phyloP scores from a whole-genome alignment of 202 grass and related monocot species.

The Elaeis oleifera region DNA sequence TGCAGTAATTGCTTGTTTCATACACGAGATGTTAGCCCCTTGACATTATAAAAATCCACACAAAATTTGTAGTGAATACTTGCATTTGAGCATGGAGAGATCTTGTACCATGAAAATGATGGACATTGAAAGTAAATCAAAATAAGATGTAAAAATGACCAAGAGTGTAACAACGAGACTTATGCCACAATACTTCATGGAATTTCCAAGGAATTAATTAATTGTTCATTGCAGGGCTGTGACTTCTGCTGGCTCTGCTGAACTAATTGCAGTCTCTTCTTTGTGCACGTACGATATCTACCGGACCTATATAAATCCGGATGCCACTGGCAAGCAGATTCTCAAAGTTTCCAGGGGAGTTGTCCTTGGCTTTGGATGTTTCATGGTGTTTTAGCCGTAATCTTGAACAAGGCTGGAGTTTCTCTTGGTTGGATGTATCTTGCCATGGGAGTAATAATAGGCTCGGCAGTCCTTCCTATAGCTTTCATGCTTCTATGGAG shows the following conservation, averaged over 20 bases:
- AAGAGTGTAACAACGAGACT: too few relatives aligned
- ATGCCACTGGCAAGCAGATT: conserved; percentile 75
- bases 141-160: too few relatives aligned
- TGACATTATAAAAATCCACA: too few relatives aligned
- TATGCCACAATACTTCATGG: too few relatives aligned
- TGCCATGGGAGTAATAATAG: conserved; percentile 79
- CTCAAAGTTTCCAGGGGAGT: conserved; percentile 63
- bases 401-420: conserved; percentile 68
- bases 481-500: conserved; percentile 79
- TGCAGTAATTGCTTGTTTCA: too few relatives aligned
- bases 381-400: conserved; percentile 70
- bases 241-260: conserved; percentile 74
- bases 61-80: too few relatives aligned
- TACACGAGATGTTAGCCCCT: too few relatives aligned
- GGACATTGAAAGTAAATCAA: too few relatives aligned
- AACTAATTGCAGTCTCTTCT: conserved; percentile 83
- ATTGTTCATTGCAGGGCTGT: conserved; percentile 42
- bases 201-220: too few relatives aligned
- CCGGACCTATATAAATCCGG: conserved; percentile 73
- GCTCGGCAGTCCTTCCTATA: conserved; percentile 77
- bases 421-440: conserved; percentile 96
- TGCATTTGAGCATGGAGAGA: too few relatives aligned
- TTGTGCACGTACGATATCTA: conserved; percentile 93
- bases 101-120: too few relatives aligned
- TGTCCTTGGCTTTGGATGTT: conserved; percentile 51